Base-by-base conservation (phyloP, 1,139 yeast genomes). In the Saccharomyces hybrid region DNA sequence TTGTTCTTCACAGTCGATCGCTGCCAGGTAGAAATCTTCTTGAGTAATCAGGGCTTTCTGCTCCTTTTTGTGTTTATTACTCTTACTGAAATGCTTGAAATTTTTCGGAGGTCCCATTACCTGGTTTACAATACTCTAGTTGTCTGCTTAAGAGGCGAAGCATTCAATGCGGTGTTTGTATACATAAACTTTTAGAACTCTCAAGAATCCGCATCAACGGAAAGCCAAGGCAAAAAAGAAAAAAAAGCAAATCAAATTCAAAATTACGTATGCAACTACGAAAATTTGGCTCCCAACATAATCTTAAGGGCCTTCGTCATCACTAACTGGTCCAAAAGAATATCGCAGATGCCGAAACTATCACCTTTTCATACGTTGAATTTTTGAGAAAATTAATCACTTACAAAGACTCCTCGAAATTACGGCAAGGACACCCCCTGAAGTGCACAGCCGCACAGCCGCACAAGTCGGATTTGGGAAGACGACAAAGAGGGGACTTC, bases 21-120 rank as follows among this genome's bases (percentile, higher is more conserved):
- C 73, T 49, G 65, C 68, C 13, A 57, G 57, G 51, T 68, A 70
- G 48, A 55, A 69, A 53, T 69, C 72, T 41, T 65, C 65, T 50
- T 63, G 69, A 3, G 65, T 63, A 11, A 57, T 55, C 19, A 61
- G 52, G 2, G 44, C 52, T 49, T 56, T 52, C 49, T 58, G 53
- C 2, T 34, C 46, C 13, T 42, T 42, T 16, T 49, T 51, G 11
- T 52, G 52, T 50, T 53, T 51, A 48, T 55, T 58, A 8, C 28
- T 16, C 53, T 23, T 44, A 7, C 34, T 14, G 41, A 13, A 13
- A 9, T 31, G 19, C 34, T 34, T 44, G 13, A 32, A 42, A n/a
- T 41, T 49, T 28, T 23, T 49, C 11, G 47, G 26, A 19, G 46
- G 32, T 23, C 34, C 32, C 34, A 31, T 26, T 27, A 23, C 28